Evolutionary conservation across 2,329 filamentous ascomycete genomes (phyloP).

Genomic region (Pseudocercospora macadamiae): DNA sequence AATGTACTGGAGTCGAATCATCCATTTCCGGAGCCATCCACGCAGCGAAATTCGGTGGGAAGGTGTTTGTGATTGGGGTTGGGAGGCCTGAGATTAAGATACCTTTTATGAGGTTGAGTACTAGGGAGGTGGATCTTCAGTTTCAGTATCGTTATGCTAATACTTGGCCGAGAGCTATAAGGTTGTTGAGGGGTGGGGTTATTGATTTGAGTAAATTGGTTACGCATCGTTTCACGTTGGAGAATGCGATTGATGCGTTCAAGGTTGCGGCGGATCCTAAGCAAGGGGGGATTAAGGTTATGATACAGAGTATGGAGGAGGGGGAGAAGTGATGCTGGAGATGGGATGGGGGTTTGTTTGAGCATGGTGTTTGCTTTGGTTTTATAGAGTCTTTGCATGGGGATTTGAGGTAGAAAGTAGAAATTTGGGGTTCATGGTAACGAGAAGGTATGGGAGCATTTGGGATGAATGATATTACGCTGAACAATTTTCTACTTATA

Average conservation of each 20-base stretch:
- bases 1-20: constrained; percentile 94
- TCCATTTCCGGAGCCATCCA: constrained; percentile 85
- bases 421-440: neutral
- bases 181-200: constrained; percentile 80
- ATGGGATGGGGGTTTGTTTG: neutral
- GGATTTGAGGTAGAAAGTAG: neutral
- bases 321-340: constrained; percentile 32
- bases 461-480: neutral
- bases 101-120: constrained; percentile 91
- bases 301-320: constrained; percentile 72
- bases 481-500: neutral
- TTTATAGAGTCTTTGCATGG: neutral
- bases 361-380: neutral
- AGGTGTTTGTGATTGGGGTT: constrained; percentile 95
- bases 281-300: constrained; percentile 96
- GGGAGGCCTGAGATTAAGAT: constrained; percentile 95
- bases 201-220: constrained; percentile 81
- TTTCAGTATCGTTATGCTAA: constrained; percentile 97
- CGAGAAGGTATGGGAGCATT: neutral
- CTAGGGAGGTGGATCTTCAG: constrained; percentile 89
- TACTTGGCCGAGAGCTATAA: constrained; percentile 92
- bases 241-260: constrained; percentile 88
- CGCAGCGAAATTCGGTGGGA: constrained; percentile 90
- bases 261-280: constrained; percentile 83
- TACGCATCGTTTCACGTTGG: constrained; percentile 82